phyloP scores from a whole-genome alignment of 441 rosid genomes.

The Euphorbia celastroides region DNA sequence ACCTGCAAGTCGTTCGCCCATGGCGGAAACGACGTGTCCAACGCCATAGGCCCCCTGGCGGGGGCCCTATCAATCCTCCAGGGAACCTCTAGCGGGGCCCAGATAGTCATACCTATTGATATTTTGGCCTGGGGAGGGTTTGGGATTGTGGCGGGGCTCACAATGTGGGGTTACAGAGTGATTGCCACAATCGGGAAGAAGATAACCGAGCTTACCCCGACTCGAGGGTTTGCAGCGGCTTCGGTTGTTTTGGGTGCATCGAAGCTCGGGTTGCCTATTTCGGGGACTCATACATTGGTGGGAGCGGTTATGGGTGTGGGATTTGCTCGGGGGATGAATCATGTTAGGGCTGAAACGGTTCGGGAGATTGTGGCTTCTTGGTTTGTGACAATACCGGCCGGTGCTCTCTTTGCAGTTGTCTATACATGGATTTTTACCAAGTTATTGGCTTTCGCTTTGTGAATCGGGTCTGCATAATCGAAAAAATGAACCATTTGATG shows the following conservation, averaged over 20 bases:
- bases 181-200: slow-evolving; percentile 98
- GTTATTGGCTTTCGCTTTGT: slow-evolving; percentile 55
- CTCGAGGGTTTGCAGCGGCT: slow-evolving; percentile 97
- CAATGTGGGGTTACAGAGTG: slow-evolving; percentile 95
- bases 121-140: slow-evolving; percentile 99
- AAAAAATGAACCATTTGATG: slow-evolving; percentile 23
- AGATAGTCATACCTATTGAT: slow-evolving; percentile 71
- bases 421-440: slow-evolving; percentile 89
- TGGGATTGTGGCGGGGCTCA: slow-evolving; percentile 88
- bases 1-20: slow-evolving; percentile 99
- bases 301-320: slow-evolving; percentile 99
- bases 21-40: slow-evolving; percentile 96
- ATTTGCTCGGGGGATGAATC: slow-evolving; percentile 88
- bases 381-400: slow-evolving; percentile 91
- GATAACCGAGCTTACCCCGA: slow-evolving; percentile 94
- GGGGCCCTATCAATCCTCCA: slow-evolving; percentile 89
- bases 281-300: slow-evolving; percentile 95
- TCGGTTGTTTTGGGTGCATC: slow-evolving; percentile 90
- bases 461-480: slow-evolving; percentile 29
- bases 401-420: slow-evolving; percentile 68
- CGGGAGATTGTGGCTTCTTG: slow-evolving; percentile 88
- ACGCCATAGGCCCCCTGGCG: slow-evolving; percentile 96
- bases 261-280: slow-evolving; percentile 84
- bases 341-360: slow-evolving; percentile 87
- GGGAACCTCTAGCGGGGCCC: slow-evolving; percentile 47